A percentile compares a stretch with the other conserved stretches of the same genome.
Evolutionary conservation across 805 yeast species (phyloP).

Genomic region (Starmerella stellata): DNA sequence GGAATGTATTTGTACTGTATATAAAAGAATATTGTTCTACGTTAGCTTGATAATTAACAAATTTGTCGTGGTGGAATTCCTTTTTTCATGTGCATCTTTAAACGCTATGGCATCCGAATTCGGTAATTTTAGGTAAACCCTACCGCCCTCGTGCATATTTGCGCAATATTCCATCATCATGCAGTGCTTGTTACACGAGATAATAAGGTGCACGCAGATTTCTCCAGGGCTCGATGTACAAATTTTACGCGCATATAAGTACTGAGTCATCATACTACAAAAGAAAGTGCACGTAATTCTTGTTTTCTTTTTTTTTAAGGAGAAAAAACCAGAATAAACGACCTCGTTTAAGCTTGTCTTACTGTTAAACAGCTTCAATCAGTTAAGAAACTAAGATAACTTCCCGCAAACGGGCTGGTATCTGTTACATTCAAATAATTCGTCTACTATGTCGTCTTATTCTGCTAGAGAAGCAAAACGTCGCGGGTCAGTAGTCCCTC

Average conservation of each 20-base stretch:
- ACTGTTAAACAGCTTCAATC: background rate
- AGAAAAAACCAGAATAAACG: background rate
- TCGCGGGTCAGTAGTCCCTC: constrained; percentile 26
- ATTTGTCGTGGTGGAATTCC: too few species aligned
- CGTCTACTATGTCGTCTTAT: constrained; percentile 23
- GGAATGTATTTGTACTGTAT: too few species aligned
- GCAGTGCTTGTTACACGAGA: background rate
- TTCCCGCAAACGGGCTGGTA: background rate
- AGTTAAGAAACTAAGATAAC: background rate
- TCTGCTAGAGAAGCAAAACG: constrained; percentile 25
- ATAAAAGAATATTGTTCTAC: too few species aligned
- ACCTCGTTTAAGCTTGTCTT: background rate
- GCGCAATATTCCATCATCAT: too few species aligned
- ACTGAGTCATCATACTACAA: background rate
- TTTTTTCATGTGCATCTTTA: too few species aligned
- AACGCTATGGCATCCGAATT: too few species aligned
- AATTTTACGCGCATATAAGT: background rate
- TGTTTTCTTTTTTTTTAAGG: background rate
- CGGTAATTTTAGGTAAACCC: background rate
- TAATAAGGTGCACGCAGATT: background rate
- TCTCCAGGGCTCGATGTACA: background rate
- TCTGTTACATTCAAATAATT: background rate
- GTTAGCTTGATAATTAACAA: too few species aligned
- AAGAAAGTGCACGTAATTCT: background rate
- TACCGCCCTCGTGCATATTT: background rate